Base-by-base conservation (phyloP, 164 flowering plant genomes). In the Annona cherimola region DNA sequence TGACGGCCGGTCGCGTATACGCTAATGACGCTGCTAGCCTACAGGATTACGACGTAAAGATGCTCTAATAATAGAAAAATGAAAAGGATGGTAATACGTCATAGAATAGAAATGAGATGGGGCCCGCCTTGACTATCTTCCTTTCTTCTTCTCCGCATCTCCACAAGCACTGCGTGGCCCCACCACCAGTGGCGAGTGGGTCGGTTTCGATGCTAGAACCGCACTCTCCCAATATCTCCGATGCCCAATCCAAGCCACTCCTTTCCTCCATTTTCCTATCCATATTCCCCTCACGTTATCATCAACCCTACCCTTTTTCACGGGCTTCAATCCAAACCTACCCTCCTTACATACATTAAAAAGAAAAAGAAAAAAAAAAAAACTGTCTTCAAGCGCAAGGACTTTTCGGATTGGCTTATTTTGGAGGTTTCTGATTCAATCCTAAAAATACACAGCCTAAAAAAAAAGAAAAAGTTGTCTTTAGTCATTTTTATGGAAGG, bases 81-180 rank as follows among this genome's bases (percentile, higher is more conserved):
- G 14, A 50, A 50, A 50, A 16, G 14, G 8, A 5, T 61, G n/a
- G n/a, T n/a, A n/a, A n/a, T n/a, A n/a, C n/a, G n/a, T n/a, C n/a
- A n/a, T n/a, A n/a, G n/a, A n/a, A n/a, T n/a, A n/a, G n/a, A n/a
- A n/a, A 61, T 3, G 8, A 4, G 63, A 16, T 61, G 63, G 63
- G 63, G 7, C 2, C 63, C 63, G 16, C 63, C 16, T 20, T 61
- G 20, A 5, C 16, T 61, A 61, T 18, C 63, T n/a, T n/a, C n/a
- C n/a, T 61, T 61, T 61, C 63, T 16, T 61, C 5, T 61, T 61
- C 63, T 61, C 63, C 63, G 63, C 63, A 61, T 61, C 35, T 61
- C 39, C 7, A 20, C 16, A n/a, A n/a, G n/a, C n/a, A n/a, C n/a
- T n/a, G n/a, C 20, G 16, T 3, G 16, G 63, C 20, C 35, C 63